These are phyloP conservation scores for Tetrapisispora namnaoensis DNA, from an alignment of 805 yeast genomes.

Conservation along the genomic window DNA sequence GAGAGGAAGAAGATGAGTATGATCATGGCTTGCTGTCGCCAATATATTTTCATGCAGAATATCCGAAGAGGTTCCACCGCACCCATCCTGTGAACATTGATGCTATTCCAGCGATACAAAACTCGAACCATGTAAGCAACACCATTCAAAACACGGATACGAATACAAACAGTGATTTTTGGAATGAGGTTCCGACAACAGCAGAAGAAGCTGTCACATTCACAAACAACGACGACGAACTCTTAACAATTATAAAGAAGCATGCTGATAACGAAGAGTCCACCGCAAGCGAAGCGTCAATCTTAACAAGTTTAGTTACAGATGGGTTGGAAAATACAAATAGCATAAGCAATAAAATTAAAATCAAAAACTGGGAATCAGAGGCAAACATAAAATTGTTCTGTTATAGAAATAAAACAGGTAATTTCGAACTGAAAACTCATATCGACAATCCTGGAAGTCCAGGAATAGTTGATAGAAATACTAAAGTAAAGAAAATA, in stretches of 20 bases:
- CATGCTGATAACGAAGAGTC: neutral
- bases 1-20: constrained; percentile 15
- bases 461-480: neutral
- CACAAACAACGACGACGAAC: constrained; percentile 2
- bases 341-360: neutral
- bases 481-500: constrained; percentile 4
- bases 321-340: constrained; percentile 7
- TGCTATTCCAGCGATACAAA: neutral
- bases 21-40: constrained; percentile 10
- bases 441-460: neutral
- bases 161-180: constrained; percentile 20
- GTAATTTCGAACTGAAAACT: constrained; percentile 22
- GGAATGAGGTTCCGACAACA: constrained; percentile 27
- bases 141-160: neutral
- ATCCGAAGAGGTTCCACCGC: constrained; percentile 16
- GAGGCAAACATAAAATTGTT: constrained; percentile 20
- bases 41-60: constrained; percentile 10
- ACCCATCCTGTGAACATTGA: neutral
- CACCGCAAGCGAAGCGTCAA: constrained; percentile 3
- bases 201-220: constrained; percentile 17
- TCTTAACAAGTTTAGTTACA: constrained; percentile 15
- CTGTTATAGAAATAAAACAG: constrained; percentile 25
- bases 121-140: neutral
- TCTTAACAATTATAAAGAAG: neutral
- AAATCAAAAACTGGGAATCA: constrained; percentile 1